Conservation (phyloP, 306 rosid species). For the Cicer arietinum region DNA sequence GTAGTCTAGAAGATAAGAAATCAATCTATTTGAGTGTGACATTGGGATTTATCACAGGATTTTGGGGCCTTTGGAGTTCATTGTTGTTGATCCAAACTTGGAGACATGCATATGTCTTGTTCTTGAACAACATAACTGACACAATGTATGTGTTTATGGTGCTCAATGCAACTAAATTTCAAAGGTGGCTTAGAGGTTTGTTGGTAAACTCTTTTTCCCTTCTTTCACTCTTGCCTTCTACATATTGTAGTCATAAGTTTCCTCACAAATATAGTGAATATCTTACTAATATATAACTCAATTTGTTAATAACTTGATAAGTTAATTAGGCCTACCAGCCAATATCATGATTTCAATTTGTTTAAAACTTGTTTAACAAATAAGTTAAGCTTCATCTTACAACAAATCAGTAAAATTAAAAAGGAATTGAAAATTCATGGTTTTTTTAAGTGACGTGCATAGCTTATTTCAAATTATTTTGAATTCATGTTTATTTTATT, state of each 20-base stretch:
- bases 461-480: no score
- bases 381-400: not conserved
- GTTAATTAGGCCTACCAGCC: not conserved
- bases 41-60: constrained; percentile 34
- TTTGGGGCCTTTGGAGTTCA: constrained; percentile 1
- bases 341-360: not conserved
- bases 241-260: not conserved
- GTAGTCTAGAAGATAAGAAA: not conserved
- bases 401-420: not conserved
- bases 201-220: not conserved
- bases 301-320: not conserved
- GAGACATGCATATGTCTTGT: constrained; percentile 15
- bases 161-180: constrained; percentile 22
- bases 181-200: not conserved
- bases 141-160: not conserved
- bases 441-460: no score
- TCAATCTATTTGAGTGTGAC: not conserved
- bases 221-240: not conserved
- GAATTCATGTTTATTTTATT: no score
- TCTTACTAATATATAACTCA: not conserved
- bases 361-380: not conserved
- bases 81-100: constrained; percentile 2
- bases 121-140: constrained; percentile 7
- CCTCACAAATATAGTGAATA: no score
- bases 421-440: no score